These are phyloP conservation scores for Euphrasia confusa DNA, from an alignment of 257 asterid species.

Conservation along the genomic window DNA sequence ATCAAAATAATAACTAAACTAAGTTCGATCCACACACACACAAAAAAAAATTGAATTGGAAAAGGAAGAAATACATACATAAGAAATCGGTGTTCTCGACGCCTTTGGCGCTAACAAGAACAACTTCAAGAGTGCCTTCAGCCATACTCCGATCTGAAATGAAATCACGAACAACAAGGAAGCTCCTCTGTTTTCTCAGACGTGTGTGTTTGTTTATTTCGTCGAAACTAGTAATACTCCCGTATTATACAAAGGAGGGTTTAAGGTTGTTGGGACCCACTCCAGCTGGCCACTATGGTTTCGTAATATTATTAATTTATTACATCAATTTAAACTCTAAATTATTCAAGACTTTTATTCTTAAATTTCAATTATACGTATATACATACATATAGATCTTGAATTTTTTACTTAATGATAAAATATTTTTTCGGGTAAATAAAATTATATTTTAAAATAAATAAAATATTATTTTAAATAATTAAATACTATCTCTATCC, in stretches of 20 bases:
- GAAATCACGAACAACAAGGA: neutral
- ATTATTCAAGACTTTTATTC: too few relatives aligned
- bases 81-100: neutral
- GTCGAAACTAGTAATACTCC: too few relatives aligned
- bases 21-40: neutral
- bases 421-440: too few relatives aligned
- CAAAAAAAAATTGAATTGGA: neutral
- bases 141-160: neutral
- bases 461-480: too few relatives aligned
- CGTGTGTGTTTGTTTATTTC: neutral
- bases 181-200: neutral
- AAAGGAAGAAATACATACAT: neutral
- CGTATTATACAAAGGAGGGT: neutral
- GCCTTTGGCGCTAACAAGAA: slow-evolving; percentile 9
- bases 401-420: too few relatives aligned
- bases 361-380: too few relatives aligned
- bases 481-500: too few relatives aligned
- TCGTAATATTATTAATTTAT: too few relatives aligned
- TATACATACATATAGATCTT: too few relatives aligned
- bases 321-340: too few relatives aligned
- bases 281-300: neutral
- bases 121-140: slow-evolving; percentile 2
- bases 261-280: neutral
- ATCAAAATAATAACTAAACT: neutral
- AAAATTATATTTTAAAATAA: too few relatives aligned